Conservation (phyloP, 2,329 filamentous ascomycete species). For the Keithomyces neogunnii region DNA sequence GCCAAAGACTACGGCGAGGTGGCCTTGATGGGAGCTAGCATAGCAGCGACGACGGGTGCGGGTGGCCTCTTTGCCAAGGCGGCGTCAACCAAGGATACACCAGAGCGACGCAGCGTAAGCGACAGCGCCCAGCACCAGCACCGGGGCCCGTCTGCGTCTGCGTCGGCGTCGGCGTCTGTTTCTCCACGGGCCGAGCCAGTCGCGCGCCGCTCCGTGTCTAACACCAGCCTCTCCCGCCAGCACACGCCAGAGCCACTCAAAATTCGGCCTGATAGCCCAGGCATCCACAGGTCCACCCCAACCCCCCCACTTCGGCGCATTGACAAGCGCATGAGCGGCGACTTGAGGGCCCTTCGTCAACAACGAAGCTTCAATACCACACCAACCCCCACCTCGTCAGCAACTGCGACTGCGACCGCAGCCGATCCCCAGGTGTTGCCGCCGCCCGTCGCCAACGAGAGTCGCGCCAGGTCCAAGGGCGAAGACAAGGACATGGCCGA, state of each 20-base stretch:
- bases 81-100: conserved; percentile 12
- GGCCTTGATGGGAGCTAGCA: not conserved
- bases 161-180: not conserved
- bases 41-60: not conserved
- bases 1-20: conserved; percentile 21
- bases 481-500: conserved; percentile 70
- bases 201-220: conserved; percentile 39
- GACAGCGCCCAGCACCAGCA: conserved; percentile 4
- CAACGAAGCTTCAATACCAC: conserved; percentile 18
- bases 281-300: conserved; percentile 31
- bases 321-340: conserved; percentile 62
- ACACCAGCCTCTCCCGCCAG: conserved; percentile 37
- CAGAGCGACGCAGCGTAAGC: conserved; percentile 6
- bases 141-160: conserved; percentile 1
- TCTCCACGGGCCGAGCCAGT: conserved; percentile 15
- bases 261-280: conserved; percentile 56
- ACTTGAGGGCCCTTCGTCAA: conserved; percentile 44
- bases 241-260: conserved; percentile 45
- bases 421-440: conserved; percentile 6
- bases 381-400: not conserved
- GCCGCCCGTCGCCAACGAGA: conserved; percentile 77
- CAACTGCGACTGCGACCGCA: not conserved
- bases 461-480: conserved; percentile 59
- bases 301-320: conserved; percentile 66
- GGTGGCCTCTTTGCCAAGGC: not conserved